Conservation (phyloP, 495 filamentous ascomycete species). For the Staphylotrichum tortipilum region DNA sequence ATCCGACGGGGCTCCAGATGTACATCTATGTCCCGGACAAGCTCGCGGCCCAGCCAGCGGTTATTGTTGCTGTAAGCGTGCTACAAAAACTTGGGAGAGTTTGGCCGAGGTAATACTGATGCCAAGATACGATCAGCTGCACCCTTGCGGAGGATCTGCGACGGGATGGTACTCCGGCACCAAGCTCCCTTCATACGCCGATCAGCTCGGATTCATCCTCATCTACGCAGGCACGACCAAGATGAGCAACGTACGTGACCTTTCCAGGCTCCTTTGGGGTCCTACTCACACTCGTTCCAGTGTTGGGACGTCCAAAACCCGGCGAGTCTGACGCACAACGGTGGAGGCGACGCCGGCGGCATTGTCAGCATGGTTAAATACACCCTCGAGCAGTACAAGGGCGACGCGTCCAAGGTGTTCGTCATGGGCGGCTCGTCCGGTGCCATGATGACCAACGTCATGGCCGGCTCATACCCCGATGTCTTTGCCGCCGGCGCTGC, state of each 20-base stretch:
- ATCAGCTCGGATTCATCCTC: constrained; percentile 44
- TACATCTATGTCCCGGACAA: constrained; percentile 37
- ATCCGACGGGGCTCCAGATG: constrained; percentile 32
- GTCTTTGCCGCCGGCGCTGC: constrained; percentile 48
- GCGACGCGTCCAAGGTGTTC: constrained; percentile 38
- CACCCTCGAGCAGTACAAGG: constrained; percentile 40
- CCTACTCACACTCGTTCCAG: not conserved
- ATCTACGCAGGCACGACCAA: constrained; percentile 44
- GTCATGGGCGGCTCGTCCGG: constrained; percentile 47
- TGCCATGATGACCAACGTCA: constrained; percentile 53
- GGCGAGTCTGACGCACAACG: constrained; percentile 40
- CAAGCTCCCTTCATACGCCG: constrained; percentile 32
- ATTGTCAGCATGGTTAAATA: constrained; percentile 52
- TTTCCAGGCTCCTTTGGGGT: no score
- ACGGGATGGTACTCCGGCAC: constrained; percentile 28
- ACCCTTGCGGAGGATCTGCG: constrained; percentile 31
- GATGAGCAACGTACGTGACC: constrained; percentile 26
- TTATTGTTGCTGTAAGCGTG: constrained; percentile 27
- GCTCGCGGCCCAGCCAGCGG: constrained; percentile 27
- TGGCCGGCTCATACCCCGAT: constrained; percentile 51
- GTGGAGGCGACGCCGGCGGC: constrained; percentile 42
- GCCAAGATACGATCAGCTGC: constrained; percentile 20
- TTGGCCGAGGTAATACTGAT: not conserved
- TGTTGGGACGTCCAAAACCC: constrained; percentile 49
- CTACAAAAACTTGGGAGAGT: not conserved